These are phyloP conservation scores for Tricholoma sp. DNA, from an alignment of 768 basidiomycete genomes.

Conservation along the genomic window DNA sequence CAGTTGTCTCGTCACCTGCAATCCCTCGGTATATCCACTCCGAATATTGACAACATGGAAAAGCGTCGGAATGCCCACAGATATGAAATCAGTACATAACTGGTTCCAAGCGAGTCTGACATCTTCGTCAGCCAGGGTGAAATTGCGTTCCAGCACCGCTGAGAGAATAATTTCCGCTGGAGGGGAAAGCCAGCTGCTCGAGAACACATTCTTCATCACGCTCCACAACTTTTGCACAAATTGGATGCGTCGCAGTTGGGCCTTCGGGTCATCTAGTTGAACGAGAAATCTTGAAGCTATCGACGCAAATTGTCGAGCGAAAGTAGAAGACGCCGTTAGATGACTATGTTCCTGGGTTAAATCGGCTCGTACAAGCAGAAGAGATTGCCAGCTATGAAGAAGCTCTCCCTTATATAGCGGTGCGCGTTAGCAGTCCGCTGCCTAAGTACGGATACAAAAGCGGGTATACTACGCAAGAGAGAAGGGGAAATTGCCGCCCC, in stretches of 20 bases:
- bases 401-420: constrained; percentile 37
- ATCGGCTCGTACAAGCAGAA: constrained; percentile 47
- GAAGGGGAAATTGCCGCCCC: too few relatives aligned
- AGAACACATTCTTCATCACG: constrained; percentile 45
- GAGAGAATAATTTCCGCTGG: constrained; percentile 43
- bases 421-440: too few relatives aligned
- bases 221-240: constrained; percentile 46
- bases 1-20: constrained; percentile 35
- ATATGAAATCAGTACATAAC: too few relatives aligned
- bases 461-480: too few relatives aligned
- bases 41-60: constrained; percentile 28
- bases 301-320: constrained; percentile 28
- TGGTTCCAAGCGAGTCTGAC: too few relatives aligned
- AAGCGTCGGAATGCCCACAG: too few relatives aligned
- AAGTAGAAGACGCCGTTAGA: constrained; percentile 27
- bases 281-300: constrained; percentile 33
- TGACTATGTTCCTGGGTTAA: constrained; percentile 34
- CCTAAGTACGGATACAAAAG: too few relatives aligned
- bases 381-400: constrained; percentile 46
- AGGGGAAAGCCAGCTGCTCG: constrained; percentile 31
- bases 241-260: constrained; percentile 33
- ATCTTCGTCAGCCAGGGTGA: too few relatives aligned
- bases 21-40: constrained; percentile 22
- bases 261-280: constrained; percentile 13
- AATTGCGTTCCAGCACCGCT: constrained; percentile 38